phyloP scores from a whole-genome alignment of 2,329 filamentous ascomycete genomes.

The Talaromyces sp. region DNA sequence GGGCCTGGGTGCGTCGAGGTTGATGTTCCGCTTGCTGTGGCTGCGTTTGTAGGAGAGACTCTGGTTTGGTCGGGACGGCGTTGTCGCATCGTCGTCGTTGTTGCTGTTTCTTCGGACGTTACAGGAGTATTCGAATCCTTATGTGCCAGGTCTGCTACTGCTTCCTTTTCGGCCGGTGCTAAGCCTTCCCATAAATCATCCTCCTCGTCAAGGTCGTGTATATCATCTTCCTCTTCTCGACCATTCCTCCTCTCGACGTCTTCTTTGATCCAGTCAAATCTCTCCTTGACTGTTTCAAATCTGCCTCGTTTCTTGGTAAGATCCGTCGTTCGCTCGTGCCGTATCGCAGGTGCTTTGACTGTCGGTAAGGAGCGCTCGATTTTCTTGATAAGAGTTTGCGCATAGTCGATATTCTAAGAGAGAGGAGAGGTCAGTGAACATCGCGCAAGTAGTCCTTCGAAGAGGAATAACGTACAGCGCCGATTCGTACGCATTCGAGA shows the following conservation, averaged over 20 bases:
- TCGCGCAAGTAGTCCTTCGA: background rate
- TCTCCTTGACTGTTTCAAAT: conserved; percentile 31
- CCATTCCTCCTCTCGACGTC: conserved; percentile 19
- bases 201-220: conserved; percentile 24
- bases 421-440: conserved; percentile 6
- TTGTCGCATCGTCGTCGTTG: background rate
- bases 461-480: conserved; percentile 31
- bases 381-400: conserved; percentile 39
- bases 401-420: conserved; percentile 44
- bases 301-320: conserved; percentile 37
- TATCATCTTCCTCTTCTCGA: conserved; percentile 20
- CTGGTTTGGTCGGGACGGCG: background rate
- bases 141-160: background rate
- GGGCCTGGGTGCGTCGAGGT: background rate
- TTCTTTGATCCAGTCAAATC: conserved; percentile 32
- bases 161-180: background rate
- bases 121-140: background rate
- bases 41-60: background rate
- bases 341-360: conserved; percentile 38
- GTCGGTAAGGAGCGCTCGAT: conserved; percentile 40
- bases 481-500: conserved; percentile 42
- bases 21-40: background rate
- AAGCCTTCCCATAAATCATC: conserved; percentile 6
- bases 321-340: conserved; percentile 40
- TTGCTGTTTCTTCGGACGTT: background rate